Base-by-base conservation (phyloP, 1,139 yeast genomes). In the Meyerozyma athensensis region DNA sequence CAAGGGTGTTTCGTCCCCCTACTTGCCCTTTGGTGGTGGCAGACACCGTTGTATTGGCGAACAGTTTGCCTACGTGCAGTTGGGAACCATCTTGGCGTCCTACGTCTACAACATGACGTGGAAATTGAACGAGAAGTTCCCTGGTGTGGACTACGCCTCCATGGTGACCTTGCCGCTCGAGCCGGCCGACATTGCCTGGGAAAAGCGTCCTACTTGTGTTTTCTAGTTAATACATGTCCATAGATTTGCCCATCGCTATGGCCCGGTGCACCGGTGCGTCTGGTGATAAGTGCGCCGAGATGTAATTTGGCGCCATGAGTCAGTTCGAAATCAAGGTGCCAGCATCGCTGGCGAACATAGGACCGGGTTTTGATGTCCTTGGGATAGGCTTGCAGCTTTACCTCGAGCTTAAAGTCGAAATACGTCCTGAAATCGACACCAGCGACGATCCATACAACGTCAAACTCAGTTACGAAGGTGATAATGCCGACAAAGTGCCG, bases 31-130 rank as follows among this genome's bases (percentile, higher is more conserved):
- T 56, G 98, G 98, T 52, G 98, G 97, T 63, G 99, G 99, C 49
- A 86, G 99, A 74, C 99, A 92, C 63, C 84, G 98, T 69, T 92
- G 99, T 68, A 89, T 92, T 56, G 99, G 99, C 55, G 99, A 92
- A 66, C 97, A 90, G 59, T 92, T 92, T 68, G 99, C 99, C 33
- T 87, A 83, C 61, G 81, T 84, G 49, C 99, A 92, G 69, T 77
- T 92, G 52, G 96, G 96, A 39, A 82, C 95, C 39, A 73, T 92
- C 44, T 70, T 94, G 57, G 68, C 89, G 26, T 77, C 89, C 17
- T 85, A 72, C 59, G 77, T 90, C 26, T 84, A 84, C 61, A 81
- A 84, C 46, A 65, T 86, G 58, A 81, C 73, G 58, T 90, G 96
- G 96, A 71, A 72, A 34, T 72, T 80, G 43, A 79, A 81, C 30